phyloP scores from a whole-genome alignment of 768 basidiomycete species.

The Auricularia cornea region DNA sequence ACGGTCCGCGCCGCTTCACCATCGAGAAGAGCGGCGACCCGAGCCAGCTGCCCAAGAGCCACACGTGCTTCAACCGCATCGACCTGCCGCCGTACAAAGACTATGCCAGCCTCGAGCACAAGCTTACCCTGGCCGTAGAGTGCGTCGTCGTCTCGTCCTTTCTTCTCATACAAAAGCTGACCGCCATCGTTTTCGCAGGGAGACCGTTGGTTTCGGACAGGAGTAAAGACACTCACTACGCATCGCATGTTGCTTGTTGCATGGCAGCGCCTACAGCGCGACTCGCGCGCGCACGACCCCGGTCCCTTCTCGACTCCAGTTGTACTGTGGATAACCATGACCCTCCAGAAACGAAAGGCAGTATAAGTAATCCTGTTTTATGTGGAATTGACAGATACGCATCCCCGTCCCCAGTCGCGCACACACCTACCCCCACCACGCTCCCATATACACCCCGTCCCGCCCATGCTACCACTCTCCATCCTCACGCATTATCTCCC shows the following conservation, averaged over 20 bases:
- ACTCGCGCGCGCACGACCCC: neutral
- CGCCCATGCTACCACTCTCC: too few species aligned
- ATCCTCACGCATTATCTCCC: too few species aligned
- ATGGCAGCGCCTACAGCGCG: neutral
- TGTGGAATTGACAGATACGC: neutral
- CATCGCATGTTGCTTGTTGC: neutral
- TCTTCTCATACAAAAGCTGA: constrained; percentile 4
- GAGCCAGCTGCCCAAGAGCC: constrained; percentile 86
- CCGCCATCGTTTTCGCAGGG: constrained; percentile 36
- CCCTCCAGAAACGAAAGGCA: neutral
- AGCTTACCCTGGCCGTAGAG: constrained; percentile 91
- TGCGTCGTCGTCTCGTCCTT: constrained; percentile 35
- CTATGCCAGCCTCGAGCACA: constrained; percentile 89
- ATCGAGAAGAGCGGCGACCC: constrained; percentile 99
- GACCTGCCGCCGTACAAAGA: constrained; percentile 98
- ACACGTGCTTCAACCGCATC: constrained; percentile 85
- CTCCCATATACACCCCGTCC: too few species aligned
- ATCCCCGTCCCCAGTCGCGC: too few species aligned
- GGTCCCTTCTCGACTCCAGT: neutral
- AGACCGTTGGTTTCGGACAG: constrained; percentile 91
- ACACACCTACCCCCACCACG: too few species aligned
- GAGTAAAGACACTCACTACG: constrained; percentile 41
- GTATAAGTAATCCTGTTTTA: neutral
- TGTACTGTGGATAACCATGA: neutral
- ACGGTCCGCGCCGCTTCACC: constrained; percentile 93